Evolutionary conservation across 176 grass and related monocot species (phyloP), one percentile per base, ranked within the genome.

Genomic region (Oryza meyeriana): DNA sequence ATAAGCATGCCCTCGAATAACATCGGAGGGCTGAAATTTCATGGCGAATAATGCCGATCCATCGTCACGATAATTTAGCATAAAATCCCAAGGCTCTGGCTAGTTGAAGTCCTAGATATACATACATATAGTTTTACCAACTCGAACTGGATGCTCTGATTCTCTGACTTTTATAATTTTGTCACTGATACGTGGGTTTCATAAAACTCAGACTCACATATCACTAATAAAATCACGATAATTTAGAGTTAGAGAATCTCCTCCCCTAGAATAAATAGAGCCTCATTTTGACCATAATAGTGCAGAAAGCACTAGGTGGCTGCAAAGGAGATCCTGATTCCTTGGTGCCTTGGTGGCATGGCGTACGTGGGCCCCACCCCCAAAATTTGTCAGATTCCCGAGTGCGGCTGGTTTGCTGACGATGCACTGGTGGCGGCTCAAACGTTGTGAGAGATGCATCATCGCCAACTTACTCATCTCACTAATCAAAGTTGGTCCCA

Each of bases 261-360:
- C n/a, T n/a, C n/a, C n/a, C n/a, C n/a, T n/a, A n/a, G n/a, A n/a
- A n/a, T n/a, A n/a, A n/a, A n/a, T n/a, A n/a, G n/a, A n/a, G n/a
- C n/a, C n/a, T n/a, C n/a, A n/a, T n/a, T n/a, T n/a, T 39, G 69
- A 44, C 44, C 18, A 32, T 3, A 74, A 35, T 35, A 25, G 73
- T 63, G 39, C 8, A 12, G 69, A 10, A 45, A 55, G 75, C 75
- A 78, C 59, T 17, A 26, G n/a, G 45, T 20, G 17, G 62, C 4
- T 47, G 28, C 17, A 27, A 76, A 48, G 24, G 79, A 39, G 39
- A 75, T 63, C 85, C 50, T 71, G 72, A 65, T 78, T 83, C 73
- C 65, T 50, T 40, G 32, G 48, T 48, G 62, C 29, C 61, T 5
- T 3, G 63, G 17, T 50, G 50, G 1, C 50, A 22, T 55, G 50